Base-by-base conservation (phyloP, 139 green algal genomes). In the Bryopsis sp. region DNA sequence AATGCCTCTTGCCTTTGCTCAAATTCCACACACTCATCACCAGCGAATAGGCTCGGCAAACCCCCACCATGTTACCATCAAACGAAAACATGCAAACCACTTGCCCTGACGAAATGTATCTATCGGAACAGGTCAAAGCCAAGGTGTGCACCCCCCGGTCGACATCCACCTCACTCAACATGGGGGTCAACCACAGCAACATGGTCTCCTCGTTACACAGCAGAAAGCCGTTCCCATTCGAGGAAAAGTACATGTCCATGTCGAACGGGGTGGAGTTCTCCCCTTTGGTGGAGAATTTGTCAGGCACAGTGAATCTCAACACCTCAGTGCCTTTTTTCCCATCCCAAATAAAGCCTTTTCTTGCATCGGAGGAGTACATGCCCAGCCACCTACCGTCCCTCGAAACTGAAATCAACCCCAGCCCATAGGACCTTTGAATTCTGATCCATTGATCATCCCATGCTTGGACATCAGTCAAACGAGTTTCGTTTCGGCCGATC, bases 21-120 rank as follows among this genome's bases (percentile, higher is more conserved):
- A 65, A 33, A 39, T 65, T 5, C 58, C 58, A 65, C 32, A 65
- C n/a, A 39, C 43, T 33, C 58, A 65, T 65, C 15, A 65, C 58
- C 15, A 33, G 24, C 32, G 32, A 46, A 33, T 46, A 65, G 15
- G 43, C 7, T 15, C 58, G 26, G 32, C 39, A 47, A 33, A 65
- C 32, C 26, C 58, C 58, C 39, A 65, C n/a, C 7, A 6, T 47
- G 8, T 65, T 15, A 5, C 58, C 58, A 39, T 65, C 58, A 24
- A 11, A 26, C 31, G 58, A 65, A 43, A 65, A 65, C n/a, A 47
- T 65, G 58, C 58, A 65, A 3, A 31, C 7, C 31, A 65, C 15
- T 43, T 65, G 39, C 5, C 58, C 58, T 26, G 22, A 11, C 4
- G 4, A 15, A 26, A 65, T 19, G 15, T 65, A 31, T 11, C 4